Conservation (phyloP, 345 rosid species). For the Combretum micranthum region DNA sequence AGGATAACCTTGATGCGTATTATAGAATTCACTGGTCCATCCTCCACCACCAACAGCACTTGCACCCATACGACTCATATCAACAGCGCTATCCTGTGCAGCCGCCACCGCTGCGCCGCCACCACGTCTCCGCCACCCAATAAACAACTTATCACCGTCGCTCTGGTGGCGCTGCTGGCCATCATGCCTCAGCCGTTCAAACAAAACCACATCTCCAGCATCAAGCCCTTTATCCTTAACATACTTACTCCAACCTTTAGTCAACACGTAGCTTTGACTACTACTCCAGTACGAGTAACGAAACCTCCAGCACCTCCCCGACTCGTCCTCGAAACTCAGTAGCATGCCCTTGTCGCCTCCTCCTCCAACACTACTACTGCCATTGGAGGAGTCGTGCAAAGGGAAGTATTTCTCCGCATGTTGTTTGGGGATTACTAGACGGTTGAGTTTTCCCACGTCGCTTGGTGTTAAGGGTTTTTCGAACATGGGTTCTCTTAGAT, state of each 20-base stretch:
- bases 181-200: slow-evolving; percentile 49
- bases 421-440: slow-evolving; percentile 83
- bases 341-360: slow-evolving; percentile 43
- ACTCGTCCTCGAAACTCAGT: slow-evolving; percentile 81
- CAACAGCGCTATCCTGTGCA: not conserved
- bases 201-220: slow-evolving; percentile 69
- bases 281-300: slow-evolving; percentile 88
- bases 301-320: slow-evolving; percentile 76
- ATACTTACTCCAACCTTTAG: slow-evolving; percentile 90
- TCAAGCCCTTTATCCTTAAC: slow-evolving; percentile 81
- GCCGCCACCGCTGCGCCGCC: not conserved
- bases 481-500: slow-evolving; percentile 44
- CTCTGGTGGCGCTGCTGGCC: slow-evolving; percentile 43
- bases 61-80: not conserved
- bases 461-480: slow-evolving; percentile 84
- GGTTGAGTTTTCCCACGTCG: slow-evolving; percentile 88
- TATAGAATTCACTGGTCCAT: not conserved
- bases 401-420: slow-evolving; percentile 53
- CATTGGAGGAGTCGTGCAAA: not conserved
- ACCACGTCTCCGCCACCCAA: slow-evolving; percentile 59
- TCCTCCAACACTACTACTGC: slow-evolving; percentile 27
- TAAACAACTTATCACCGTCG: slow-evolving; percentile 50
- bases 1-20: not conserved
- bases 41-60: not conserved
- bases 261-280: slow-evolving; percentile 84